Evolutionary conservation across 495 filamentous ascomycete species (phyloP), one percentile per base, ranked within the genome.

Genomic region (Aspergillus bridgeri): DNA sequence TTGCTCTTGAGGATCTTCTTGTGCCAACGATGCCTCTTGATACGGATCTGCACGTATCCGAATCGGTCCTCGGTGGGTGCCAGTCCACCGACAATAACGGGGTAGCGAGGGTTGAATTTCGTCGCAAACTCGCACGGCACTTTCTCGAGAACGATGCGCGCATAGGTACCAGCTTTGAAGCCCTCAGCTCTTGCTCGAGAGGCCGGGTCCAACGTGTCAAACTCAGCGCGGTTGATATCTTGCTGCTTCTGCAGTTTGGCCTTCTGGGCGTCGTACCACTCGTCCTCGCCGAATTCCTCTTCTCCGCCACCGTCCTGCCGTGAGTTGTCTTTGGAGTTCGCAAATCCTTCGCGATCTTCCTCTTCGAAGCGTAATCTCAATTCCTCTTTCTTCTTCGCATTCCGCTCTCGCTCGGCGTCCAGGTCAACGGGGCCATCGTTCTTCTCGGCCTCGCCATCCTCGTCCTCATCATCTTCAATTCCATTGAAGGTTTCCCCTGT

Each of bases 1-100:
- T 93, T 96, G 18, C 90, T 96, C 75, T 98, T 98, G 60, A 98
- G 78, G 56, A 97, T 97, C 79, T 92, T 96, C 83, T 98, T 97
- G 70, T 98, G 94, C 95, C 95, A 98, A 61, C 94, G 83, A 68
- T 98, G 94, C 57, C 89, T 81, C 81, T 97, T 97, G 78, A 98
- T 97, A 42, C 95, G 84, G 50, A 97, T 83, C 71, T 97, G 94
- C 15, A 98, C 87, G 63, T 90, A 97, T 3, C 95, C 94, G 68
- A 96, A 96, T 13, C 94, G 85, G 71, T 97, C 91, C 71, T 98
- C 94, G 0, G 92, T 96, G 8, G 95, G 82, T 42, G 90, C 85
- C 43, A 98, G 79, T 48, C 94, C 94, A 47, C 94, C 94, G 43
- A 98, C 79, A 49, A 98, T 84, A 61, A 98, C 81, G 38, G 95